A percentile compares a stretch with the other conserved stretches of the same genome.
Conservation (phyloP, 2,329 filamentous ascomycete genomes). For the Fusarium transvaalense region DNA sequence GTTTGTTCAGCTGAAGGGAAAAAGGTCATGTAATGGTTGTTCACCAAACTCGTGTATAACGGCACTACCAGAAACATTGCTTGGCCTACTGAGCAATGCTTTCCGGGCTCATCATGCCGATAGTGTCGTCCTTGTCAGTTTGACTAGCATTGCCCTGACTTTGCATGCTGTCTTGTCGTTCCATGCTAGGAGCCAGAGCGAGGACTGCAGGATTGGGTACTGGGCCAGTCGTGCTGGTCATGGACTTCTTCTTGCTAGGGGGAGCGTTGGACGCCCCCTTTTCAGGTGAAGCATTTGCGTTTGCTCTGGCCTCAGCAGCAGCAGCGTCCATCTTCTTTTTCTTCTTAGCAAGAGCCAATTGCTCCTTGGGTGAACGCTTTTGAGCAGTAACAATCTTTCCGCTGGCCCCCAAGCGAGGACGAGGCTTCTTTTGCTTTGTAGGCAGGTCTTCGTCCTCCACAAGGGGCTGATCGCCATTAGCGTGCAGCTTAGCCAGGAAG, state of each 20-base stretch:
- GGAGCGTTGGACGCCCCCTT: slow-evolving; percentile 56
- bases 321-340: slow-evolving; percentile 82
- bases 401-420: slow-evolving; percentile 74
- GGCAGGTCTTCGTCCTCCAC: slow-evolving; percentile 96
- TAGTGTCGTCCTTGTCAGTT: slow-evolving; percentile 74
- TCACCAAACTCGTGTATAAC: slow-evolving; percentile 2
- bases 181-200: slow-evolving; percentile 65
- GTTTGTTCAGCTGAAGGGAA: not conserved
- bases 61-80: slow-evolving; percentile 33
- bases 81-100: slow-evolving; percentile 69
- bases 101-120: slow-evolving; percentile 87
- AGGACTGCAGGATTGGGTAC: slow-evolving; percentile 56
- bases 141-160: slow-evolving; percentile 71
- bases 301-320: slow-evolving; percentile 62
- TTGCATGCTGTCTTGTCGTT: slow-evolving; percentile 68
- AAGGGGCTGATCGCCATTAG: slow-evolving; percentile 82
- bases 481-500: slow-evolving; percentile 89
- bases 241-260: slow-evolving; percentile 67
- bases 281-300: slow-evolving; percentile 53
- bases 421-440: slow-evolving; percentile 84
- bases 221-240: slow-evolving; percentile 53
- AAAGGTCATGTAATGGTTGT: not conserved
- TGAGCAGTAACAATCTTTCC: slow-evolving; percentile 89
- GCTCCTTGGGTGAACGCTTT: slow-evolving; percentile 84
- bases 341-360: slow-evolving; percentile 86